Conservation (phyloP, 768 basidiomycete species). For the Tricholomella constricta region DNA sequence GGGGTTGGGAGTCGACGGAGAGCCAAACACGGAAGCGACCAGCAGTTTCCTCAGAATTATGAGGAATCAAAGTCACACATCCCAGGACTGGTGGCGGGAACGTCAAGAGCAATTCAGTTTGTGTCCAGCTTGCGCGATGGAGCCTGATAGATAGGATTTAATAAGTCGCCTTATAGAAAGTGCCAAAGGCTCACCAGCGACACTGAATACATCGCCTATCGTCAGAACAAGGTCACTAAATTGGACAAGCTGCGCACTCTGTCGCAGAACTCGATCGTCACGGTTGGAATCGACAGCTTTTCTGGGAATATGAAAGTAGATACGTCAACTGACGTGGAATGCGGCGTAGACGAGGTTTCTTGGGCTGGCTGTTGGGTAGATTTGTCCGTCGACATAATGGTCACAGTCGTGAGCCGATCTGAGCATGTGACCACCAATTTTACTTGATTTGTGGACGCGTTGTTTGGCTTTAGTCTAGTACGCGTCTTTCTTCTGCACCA, state of each 20-base stretch:
- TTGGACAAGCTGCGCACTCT: slow-evolving; percentile 53
- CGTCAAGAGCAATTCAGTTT: slow-evolving; percentile 88
- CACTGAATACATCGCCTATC: slow-evolving; percentile 47
- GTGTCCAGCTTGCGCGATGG: slow-evolving; percentile 91
- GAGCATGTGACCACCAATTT: slow-evolving; percentile 31
- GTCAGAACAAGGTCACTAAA: neutral
- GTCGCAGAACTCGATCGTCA: slow-evolving; percentile 94
- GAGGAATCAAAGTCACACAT: slow-evolving; percentile 71
- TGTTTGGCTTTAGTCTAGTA: slow-evolving; percentile 41
- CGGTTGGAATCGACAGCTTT: slow-evolving; percentile 43
- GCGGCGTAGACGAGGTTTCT: neutral
- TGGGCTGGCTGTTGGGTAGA: slow-evolving; percentile 1
- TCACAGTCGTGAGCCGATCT: neutral
- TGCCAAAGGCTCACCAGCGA: slow-evolving; percentile 62
- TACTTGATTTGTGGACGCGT: slow-evolving; percentile 47
- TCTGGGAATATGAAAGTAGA: slow-evolving; percentile 59
- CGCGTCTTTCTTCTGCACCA: slow-evolving; percentile 7
- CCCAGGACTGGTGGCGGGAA: slow-evolving; percentile 79
- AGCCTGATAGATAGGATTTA: slow-evolving; percentile 54
- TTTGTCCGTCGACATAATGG: slow-evolving; percentile 2
- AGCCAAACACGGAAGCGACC: slow-evolving; percentile 95
- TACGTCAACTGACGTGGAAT: slow-evolving; percentile 37
- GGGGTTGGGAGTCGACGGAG: slow-evolving; percentile 35
- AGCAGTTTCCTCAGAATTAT: slow-evolving; percentile 78
- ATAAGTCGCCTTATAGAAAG: neutral